phyloP scores from a whole-genome alignment of 2,329 filamentous ascomycete species.

The Aspergillus fischeri region DNA sequence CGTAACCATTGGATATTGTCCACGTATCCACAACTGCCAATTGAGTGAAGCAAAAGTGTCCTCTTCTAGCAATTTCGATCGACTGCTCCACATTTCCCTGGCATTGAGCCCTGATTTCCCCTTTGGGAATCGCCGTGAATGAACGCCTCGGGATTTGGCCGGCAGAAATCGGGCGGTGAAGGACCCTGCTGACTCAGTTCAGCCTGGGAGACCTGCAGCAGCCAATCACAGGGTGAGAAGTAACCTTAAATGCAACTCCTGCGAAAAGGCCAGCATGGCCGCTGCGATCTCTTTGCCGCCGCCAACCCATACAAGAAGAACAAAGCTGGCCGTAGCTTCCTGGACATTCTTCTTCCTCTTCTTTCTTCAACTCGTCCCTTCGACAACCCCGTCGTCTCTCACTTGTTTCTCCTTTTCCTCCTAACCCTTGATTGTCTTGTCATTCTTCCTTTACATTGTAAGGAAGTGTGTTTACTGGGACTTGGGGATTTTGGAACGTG shows the following conservation, averaged over 20 bases:
- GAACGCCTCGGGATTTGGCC: slow-evolving; percentile 1
- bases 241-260: slow-evolving; percentile 31
- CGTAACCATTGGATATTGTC: slow-evolving; percentile 1
- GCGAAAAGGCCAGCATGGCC: slow-evolving; percentile 45
- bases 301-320: slow-evolving; percentile 29
- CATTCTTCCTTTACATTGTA: slow-evolving; percentile 6
- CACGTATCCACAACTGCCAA: slow-evolving; percentile 6
- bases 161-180: slow-evolving; percentile 24
- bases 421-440: slow-evolving; percentile 12
- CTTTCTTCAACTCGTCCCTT: slow-evolving; percentile 9
- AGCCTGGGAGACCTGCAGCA: background rate
- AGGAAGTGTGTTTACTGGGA: slow-evolving; percentile 8
- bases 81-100: background rate
- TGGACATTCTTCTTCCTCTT: slow-evolving; percentile 7
- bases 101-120: background rate
- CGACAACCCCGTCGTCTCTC: slow-evolving; percentile 12
- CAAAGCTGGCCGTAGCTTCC: slow-evolving; percentile 16
- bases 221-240: slow-evolving; percentile 37
- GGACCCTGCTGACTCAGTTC: slow-evolving; percentile 25
- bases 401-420: slow-evolving; percentile 16
- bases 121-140: background rate
- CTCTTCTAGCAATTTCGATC: slow-evolving; percentile 32
- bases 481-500: slow-evolving; percentile 1
- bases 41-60: slow-evolving; percentile 8
- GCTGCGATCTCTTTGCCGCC: slow-evolving; percentile 28